Base-by-base conservation (phyloP, 768 basidiomycete genomes). In the Calvatia gigantea region DNA sequence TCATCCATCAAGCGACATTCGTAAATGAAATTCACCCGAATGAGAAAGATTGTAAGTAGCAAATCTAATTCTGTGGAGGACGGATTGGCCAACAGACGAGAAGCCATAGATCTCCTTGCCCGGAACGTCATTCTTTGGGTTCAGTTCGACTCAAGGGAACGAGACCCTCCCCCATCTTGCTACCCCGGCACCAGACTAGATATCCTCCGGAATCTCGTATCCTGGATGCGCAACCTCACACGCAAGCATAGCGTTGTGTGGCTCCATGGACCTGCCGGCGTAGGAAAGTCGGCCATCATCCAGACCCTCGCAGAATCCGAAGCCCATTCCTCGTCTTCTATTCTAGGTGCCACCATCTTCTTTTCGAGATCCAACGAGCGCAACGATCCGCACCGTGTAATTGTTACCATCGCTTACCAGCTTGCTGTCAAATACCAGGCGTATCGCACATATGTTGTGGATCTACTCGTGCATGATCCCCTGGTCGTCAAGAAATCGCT, bases 401-500 rank as follows among this genome's bases (percentile, higher is more conserved):
- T 69, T 28, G 35, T 61, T 7, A 66, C 64, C 1, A 51, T 69
- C 5, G 58, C 64, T 1, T 61, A 58, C 27, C 62, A 67, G 23
- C 57, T 69, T 3, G 60, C 63, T 6, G 23, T 50, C 12, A 32
- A 27, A 0, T 11, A 51, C 33, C 55, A 61, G 11, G 14, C 21
- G 15, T 7, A 52, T 0, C 38, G 49, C 14, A 31, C 35, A 4
- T 51, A 51, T 9, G 37, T 65, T 17, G 44, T 58, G 2, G 33
- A 51, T 2, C 31, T 42, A 4, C 50, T 64, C 27, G 2, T n/a
- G 6, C 11, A 11, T 1, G 49, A 59, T 33, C 62, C 56, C 25
- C 31, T 37, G 15, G 12, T 58, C 2, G 45, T 48, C 12, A 19
- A 38, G 27, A 62, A 60, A 31, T 52, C 51, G 4, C 19, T 58